A percentile compares a stretch with the other conserved stretches of the same genome.
Conservation (phyloP, 73 alveolate species). For the Uronychia binucleata region DNA sequence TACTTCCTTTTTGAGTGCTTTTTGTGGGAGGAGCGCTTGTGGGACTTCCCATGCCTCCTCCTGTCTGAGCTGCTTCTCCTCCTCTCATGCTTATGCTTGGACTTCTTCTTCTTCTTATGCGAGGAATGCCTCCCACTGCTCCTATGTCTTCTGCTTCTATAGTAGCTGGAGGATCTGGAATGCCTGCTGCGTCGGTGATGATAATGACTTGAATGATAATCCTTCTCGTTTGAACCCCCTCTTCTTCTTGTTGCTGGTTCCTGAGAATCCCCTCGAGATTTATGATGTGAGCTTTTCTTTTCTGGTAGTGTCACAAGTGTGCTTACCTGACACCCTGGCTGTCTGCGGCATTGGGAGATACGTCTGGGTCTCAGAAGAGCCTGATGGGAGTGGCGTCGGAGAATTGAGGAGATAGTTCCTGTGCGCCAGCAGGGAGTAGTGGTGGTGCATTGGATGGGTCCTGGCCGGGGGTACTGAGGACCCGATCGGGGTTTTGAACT, state of each 20-base stretch:
- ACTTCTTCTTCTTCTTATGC: background rate
- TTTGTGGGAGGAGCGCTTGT: background rate
- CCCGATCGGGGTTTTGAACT: background rate
- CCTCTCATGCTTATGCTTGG: background rate
- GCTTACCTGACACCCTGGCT: background rate
- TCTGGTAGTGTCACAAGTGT: background rate
- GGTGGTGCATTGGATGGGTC: background rate
- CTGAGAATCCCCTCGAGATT: background rate
- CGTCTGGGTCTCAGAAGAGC: background rate
- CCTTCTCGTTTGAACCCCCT: background rate
- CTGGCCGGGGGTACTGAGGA: background rate
- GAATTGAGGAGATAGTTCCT: background rate
- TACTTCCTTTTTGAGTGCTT: background rate
- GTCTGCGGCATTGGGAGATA: background rate
- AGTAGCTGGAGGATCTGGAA: background rate
- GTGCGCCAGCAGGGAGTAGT: background rate
- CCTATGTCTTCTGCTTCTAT: background rate
- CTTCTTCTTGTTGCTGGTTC: background rate
- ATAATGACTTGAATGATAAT: too few species aligned
- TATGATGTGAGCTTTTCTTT: background rate
- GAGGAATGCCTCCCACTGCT: background rate
- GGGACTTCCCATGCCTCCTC: background rate
- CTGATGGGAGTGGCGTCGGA: background rate
- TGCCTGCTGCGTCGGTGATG: background rate
- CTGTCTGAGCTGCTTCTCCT: background rate